Base-by-base conservation (phyloP, 495 filamentous ascomycete genomes). In the Penicillium cinerascens region DNA sequence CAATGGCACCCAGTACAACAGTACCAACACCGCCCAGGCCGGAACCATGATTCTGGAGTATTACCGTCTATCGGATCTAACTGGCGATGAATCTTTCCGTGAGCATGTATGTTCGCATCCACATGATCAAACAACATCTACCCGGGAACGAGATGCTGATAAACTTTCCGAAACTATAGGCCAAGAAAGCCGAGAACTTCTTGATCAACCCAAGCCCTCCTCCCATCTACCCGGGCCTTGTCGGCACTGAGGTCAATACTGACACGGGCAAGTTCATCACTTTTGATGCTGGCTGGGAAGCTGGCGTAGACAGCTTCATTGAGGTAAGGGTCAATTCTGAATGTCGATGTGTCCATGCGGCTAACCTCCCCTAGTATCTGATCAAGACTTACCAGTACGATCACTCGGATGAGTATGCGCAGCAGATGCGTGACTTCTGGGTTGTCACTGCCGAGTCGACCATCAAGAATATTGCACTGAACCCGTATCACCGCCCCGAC, bases 381-480 rank as follows among this genome's bases (percentile, higher is more conserved):
- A 83, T 92, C 65, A 92, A 92, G 75, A 88, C 88, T 81, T 90
- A 83, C 53, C 60, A 89, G 39, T 91, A 91, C 63, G 37, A 63
- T 13, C 59, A 48, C 2, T 82, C 86, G 55, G 71, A 82, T n/a
- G 22, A 60, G 6, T 74, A 79, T 3, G 87, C 82, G 49, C 64
- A 43, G 2, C 17, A 56, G 5, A 82, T 87, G 65, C 72, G 66
- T 42, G 81, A 87, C 55, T 78, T 82, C 49, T 92, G 88, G 87
- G 66, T 85, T 16, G 51, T 65, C 10, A 86, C 88, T 7, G 85
- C 80, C 22, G 84, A 91, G 47, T 87, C 83, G 0, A 82, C 80
- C 16, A 87, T 89, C 16, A 54, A 74, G 25, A 73, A 89, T 45
- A 76, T 91, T 6, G 75, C 80, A 4, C 84, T 82, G 5, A 76